Evolutionary conservation across 768 basidiomycete species (phyloP).

Genomic region (Cyathus striatus): DNA sequence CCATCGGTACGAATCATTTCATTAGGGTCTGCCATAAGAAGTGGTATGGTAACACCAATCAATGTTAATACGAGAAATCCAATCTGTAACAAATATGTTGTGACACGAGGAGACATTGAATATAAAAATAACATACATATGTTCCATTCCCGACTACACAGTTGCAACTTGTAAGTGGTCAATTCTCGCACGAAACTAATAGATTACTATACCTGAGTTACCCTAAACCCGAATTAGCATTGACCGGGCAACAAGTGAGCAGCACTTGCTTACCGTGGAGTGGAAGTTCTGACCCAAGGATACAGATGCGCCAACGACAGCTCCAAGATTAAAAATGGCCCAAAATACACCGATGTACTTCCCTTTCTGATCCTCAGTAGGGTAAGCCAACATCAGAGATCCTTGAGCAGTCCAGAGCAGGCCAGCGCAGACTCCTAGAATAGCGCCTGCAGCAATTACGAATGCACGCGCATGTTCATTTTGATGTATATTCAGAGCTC

Average conservation of each 20-base stretch:
- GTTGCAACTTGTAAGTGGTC: too few species aligned
- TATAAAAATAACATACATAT: too few species aligned
- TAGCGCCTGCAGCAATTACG: slow-evolving; percentile 64
- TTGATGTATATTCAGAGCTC: slow-evolving; percentile 67
- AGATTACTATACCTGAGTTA: slow-evolving; percentile 14
- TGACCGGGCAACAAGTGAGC: too few species aligned
- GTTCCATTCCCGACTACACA: slow-evolving; percentile 62
- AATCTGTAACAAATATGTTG: slow-evolving; percentile 42
- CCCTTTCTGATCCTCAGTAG: slow-evolving; percentile 76
- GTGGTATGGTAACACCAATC: slow-evolving; percentile 61
- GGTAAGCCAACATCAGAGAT: slow-evolving; percentile 80
- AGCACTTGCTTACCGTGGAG: slow-evolving; percentile 36
- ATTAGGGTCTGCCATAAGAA: slow-evolving; percentile 66
- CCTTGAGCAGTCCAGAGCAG: slow-evolving; percentile 84
- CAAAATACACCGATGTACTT: slow-evolving; percentile 77
- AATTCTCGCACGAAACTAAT: too few species aligned
- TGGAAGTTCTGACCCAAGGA: slow-evolving; percentile 69
- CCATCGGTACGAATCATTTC: slow-evolving; percentile 76
- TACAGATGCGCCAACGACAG: slow-evolving; percentile 74
- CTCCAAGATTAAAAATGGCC: slow-evolving; percentile 79
- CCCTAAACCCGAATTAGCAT: too few species aligned
- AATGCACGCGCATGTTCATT: slow-evolving; percentile 55
- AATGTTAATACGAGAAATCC: slow-evolving; percentile 70
- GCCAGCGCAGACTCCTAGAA: slow-evolving; percentile 68
- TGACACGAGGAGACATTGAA: too few species aligned